phyloP scores from a whole-genome alignment of 2,329 filamentous ascomycete species.

The Pseudonectria buxi region DNA sequence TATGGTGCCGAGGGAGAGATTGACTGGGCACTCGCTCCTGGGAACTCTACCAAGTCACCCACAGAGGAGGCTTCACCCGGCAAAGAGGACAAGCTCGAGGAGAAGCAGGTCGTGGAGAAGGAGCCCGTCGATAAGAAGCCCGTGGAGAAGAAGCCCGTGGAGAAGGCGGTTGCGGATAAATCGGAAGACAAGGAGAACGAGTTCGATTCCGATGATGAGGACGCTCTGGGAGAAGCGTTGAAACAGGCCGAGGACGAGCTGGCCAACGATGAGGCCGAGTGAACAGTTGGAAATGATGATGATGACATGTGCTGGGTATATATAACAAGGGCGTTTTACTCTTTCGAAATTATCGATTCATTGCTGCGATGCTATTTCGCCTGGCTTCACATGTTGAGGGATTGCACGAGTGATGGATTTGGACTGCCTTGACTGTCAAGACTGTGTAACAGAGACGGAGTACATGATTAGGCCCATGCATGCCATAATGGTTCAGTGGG shows the following conservation, averaged over 20 bases:
- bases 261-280: constrained; percentile 11
- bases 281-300: neutral
- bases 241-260: constrained; percentile 24
- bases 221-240: constrained; percentile 30
- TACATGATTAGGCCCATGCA: too few species aligned
- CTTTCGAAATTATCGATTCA: neutral
- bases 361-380: too few species aligned
- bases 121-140: constrained; percentile 13
- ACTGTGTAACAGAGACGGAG: too few species aligned
- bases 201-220: constrained; percentile 31
- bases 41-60: constrained; percentile 26
- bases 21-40: constrained; percentile 65
- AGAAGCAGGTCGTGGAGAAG: constrained; percentile 23
- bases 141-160: constrained; percentile 6
- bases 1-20: constrained; percentile 79
- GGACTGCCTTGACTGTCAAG: too few species aligned
- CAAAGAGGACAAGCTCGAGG: constrained; percentile 18
- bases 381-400: too few species aligned
- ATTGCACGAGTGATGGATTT: too few species aligned
- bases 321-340: constrained; percentile 12
- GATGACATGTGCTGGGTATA: constrained; percentile 6
- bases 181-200: constrained; percentile 21
- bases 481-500: too few species aligned
- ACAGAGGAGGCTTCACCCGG: constrained; percentile 15
- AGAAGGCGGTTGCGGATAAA: constrained; percentile 7